These are phyloP conservation scores for Simmondsia chinensis DNA, from an alignment of 148 eudicot genomes.

Conservation along the genomic window DNA sequence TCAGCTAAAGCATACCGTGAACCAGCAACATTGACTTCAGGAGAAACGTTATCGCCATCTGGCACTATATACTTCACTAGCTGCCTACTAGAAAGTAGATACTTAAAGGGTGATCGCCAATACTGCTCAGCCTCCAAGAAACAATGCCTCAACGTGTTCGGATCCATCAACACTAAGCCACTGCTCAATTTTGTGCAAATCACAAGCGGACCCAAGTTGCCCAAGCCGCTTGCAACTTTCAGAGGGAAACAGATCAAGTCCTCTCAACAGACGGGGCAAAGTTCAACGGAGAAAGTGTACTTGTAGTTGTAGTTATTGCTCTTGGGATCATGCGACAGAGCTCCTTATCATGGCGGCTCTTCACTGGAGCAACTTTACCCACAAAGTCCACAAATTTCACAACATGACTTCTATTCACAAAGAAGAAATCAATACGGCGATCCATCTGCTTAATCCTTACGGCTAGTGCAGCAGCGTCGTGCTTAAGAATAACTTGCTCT, in stretches of 20 bases:
- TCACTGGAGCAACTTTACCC: constrained; percentile 27
- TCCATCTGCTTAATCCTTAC: constrained; percentile 22
- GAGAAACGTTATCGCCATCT: constrained; percentile 19
- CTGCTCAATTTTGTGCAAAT: constrained; percentile 28
- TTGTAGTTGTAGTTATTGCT: constrained; percentile 31
- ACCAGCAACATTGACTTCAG: constrained; percentile 33
- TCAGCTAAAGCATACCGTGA: constrained; percentile 36
- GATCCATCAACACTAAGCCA: constrained; percentile 30
- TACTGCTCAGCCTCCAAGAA: constrained; percentile 24
- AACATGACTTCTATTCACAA: constrained; percentile 37
- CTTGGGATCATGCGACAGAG: constrained; percentile 34
- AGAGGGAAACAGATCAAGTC: constrained; percentile 62
- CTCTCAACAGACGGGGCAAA: constrained; percentile 40
- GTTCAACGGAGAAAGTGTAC: constrained; percentile 39
- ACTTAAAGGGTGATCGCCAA: constrained; percentile 31
- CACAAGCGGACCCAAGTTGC: constrained; percentile 35
- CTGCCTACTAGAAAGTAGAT: constrained; percentile 22
- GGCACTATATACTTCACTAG: constrained; percentile 40
- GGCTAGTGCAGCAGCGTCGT: constrained; percentile 14
- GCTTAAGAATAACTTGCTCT: constrained; percentile 24
- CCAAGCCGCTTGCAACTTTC: constrained; percentile 26
- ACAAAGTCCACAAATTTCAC: constrained; percentile 32
- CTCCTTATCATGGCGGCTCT: constrained; percentile 16
- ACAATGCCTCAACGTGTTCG: constrained; percentile 19
- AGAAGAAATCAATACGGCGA: constrained; percentile 50